phyloP scores from a whole-genome alignment of 1,139 yeast species.

The Geotrichum citri-aurantii region DNA sequence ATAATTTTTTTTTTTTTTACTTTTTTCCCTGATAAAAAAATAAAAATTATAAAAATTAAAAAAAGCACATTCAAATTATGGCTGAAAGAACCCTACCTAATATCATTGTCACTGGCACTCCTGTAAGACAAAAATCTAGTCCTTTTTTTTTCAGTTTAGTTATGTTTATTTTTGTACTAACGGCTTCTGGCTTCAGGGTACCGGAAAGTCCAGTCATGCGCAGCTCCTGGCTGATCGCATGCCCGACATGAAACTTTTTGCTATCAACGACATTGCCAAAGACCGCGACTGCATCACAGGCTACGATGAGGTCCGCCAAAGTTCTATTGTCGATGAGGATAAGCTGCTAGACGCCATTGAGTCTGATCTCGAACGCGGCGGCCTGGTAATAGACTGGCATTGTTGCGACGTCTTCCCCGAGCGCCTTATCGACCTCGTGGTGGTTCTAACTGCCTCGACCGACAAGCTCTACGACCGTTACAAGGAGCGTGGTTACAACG shows the following conservation, averaged over 20 bases:
- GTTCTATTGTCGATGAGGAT: conserved; percentile 90
- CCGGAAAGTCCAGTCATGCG: conserved; percentile 90
- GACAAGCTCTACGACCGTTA: conserved; percentile 68
- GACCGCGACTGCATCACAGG: conserved; percentile 73
- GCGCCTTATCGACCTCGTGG: conserved; percentile 82
- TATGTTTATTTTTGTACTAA: not conserved
- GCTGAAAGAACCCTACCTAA: conserved; percentile 48
- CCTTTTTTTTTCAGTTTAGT: not conserved
- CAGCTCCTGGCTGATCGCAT: conserved; percentile 52
- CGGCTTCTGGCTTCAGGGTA: conserved; percentile 45
- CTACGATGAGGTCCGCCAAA: conserved; percentile 77
- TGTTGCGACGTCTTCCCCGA: conserved; percentile 95
- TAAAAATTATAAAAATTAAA: too few species aligned
- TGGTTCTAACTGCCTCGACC: conserved; percentile 78
- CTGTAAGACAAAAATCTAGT: conserved; percentile 37
- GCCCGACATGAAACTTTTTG: conserved; percentile 50
- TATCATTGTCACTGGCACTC: conserved; percentile 90
- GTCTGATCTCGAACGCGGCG: conserved; percentile 76
- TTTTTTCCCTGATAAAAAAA: not conserved
- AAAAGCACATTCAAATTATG: conserved; percentile 6
- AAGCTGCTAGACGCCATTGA: conserved; percentile 75
- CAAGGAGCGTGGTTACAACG: conserved; percentile 60
- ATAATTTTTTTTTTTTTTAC: not conserved
- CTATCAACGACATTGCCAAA: conserved; percentile 78
- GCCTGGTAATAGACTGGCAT: conserved; percentile 89